Percentiles rank a stretch among this genome's conserved stretches.
phyloP scores from a whole-genome alignment of 148 eudicot species.

The Agrostemma githago region DNA sequence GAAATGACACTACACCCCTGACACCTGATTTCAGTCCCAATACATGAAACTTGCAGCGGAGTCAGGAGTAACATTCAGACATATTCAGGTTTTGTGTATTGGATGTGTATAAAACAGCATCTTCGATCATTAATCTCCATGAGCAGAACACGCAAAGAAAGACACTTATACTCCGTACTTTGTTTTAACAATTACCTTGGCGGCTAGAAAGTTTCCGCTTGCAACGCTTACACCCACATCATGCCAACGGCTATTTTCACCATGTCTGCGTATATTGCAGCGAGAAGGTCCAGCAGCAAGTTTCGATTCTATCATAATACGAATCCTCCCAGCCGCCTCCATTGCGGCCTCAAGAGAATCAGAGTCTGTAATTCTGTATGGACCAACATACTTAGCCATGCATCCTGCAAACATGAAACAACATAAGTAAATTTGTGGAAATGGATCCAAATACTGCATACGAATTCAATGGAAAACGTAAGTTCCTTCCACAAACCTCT shows the following conservation, averaged over 20 bases:
- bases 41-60: neutral
- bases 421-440: no score
- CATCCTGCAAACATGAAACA: slow-evolving; percentile 41
- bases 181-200: slow-evolving; percentile 52
- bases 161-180: neutral
- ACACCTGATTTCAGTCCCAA: neutral
- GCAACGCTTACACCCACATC: slow-evolving; percentile 93
- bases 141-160: neutral
- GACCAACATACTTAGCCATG: slow-evolving; percentile 70
- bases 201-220: slow-evolving; percentile 92
- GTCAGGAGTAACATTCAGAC: neutral
- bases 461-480: neutral
- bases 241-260: slow-evolving; percentile 79
- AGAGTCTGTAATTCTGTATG: slow-evolving; percentile 78
- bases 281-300: slow-evolving; percentile 92
- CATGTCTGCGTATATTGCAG: slow-evolving; percentile 81
- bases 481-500: slow-evolving; percentile 43
- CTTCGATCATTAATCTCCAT: neutral
- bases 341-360: slow-evolving; percentile 83
- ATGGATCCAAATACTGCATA: neutral
- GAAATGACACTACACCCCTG: neutral
- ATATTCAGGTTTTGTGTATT: neutral
- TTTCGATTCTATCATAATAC: slow-evolving; percentile 78
- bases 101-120: neutral
- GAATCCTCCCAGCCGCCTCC: slow-evolving; percentile 91